Percentiles rank a stretch among this genome's conserved stretches.
phyloP scores from a whole-genome alignment of 352 stramenopile species.

The Globisporangium spiculum region DNA sequence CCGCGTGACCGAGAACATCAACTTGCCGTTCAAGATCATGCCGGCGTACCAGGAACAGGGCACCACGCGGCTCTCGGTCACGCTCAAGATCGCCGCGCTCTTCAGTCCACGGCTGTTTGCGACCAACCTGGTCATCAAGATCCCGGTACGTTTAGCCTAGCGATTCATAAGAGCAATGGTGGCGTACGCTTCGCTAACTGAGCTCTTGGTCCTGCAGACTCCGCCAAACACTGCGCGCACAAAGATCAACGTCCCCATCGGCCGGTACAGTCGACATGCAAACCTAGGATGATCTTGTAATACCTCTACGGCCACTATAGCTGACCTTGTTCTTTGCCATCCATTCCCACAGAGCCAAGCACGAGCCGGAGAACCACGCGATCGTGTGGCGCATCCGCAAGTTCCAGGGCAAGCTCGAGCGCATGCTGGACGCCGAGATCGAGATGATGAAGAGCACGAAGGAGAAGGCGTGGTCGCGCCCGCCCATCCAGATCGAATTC shows the following conservation, averaged over 20 bases:
- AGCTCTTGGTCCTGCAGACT: constrained; percentile 25
- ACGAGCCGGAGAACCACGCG: constrained; percentile 96
- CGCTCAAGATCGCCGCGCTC: constrained; percentile 88
- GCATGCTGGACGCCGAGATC: constrained; percentile 94
- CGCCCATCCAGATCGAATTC: constrained; percentile 97
- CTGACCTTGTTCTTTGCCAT: not conserved
- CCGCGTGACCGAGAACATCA: constrained; percentile 97
- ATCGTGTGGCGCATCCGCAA: constrained; percentile 98
- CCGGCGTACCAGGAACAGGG: constrained; percentile 95
- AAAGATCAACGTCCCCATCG: constrained; percentile 94
- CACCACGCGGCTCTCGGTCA: constrained; percentile 73
- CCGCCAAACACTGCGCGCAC: constrained; percentile 96
- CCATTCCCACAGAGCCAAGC: constrained; percentile 82
- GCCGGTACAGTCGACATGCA: constrained; percentile 33
- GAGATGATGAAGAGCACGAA: constrained; percentile 96
- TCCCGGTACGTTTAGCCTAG: constrained; percentile 42
- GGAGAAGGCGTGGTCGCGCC: constrained; percentile 95
- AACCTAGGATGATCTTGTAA: not conserved
- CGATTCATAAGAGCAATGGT: not conserved
- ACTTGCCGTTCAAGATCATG: constrained; percentile 98
- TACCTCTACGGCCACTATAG: not conserved
- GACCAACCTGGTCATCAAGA: constrained; percentile 97
- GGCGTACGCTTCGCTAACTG: not conserved
- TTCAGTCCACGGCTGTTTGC: constrained; percentile 96
- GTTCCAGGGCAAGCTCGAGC: constrained; percentile 94